Evolutionary conservation across 169 alveolate species (phyloP).

Genomic region (Cystoisospora suis): DNA sequence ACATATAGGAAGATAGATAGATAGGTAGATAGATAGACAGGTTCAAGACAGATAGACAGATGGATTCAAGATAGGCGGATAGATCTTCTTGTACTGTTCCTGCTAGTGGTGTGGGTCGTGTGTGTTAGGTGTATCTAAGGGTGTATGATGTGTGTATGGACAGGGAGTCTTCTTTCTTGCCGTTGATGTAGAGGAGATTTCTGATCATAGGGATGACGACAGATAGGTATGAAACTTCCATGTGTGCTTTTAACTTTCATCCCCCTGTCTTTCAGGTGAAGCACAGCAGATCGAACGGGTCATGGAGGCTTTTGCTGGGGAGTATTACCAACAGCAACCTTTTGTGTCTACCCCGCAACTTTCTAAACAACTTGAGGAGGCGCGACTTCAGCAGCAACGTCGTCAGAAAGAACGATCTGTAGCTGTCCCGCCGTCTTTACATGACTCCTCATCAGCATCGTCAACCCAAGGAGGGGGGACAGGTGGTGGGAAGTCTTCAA

Average conservation of each 20-base stretch:
- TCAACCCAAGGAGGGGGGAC: neutral
- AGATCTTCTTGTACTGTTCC: neutral
- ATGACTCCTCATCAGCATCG: too few species aligned
- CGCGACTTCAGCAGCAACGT: neutral
- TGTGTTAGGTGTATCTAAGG: neutral
- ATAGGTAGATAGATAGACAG: neutral
- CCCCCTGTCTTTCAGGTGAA: conserved; percentile 65
- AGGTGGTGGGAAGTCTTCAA: neutral
- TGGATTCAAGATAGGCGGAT: neutral
- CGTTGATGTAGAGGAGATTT: neutral
- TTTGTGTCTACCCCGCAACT: conserved; percentile 27
- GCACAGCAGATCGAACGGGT: conserved; percentile 91
- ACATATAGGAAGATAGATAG: neutral
- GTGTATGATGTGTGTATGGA: neutral
- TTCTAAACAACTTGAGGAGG: conserved; percentile 33
- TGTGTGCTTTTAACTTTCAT: too few species aligned
- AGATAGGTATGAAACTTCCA: neutral
- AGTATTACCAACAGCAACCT: conserved; percentile 75
- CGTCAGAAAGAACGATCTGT: neutral
- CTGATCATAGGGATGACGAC: neutral
- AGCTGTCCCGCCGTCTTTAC: too few species aligned
- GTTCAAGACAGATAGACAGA: neutral
- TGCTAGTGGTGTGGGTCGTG: neutral
- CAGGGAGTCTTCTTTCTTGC: neutral
- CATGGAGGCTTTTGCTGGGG: conserved; percentile 84